These are phyloP conservation scores for Trichodelitschia bisporula DNA, from an alignment of 495 filamentous ascomycete genomes.

Conservation along the genomic window DNA sequence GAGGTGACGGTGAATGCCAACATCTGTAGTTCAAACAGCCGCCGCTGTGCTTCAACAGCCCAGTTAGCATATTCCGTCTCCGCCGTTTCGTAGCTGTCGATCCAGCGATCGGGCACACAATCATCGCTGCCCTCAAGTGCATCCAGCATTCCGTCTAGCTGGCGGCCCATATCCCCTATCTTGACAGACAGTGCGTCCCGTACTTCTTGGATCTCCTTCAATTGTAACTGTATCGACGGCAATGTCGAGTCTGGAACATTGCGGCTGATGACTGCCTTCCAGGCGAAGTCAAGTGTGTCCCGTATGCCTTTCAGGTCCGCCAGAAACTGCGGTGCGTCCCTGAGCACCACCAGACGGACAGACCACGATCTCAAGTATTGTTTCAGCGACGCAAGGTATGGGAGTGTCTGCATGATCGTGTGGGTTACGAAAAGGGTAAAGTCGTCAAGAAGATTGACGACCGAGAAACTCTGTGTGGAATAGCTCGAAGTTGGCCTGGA, in stretches of 20 bases:
- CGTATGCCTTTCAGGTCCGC: slow-evolving; percentile 24
- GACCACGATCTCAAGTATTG: slow-evolving; percentile 50
- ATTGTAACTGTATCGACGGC: no score
- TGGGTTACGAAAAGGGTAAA: slow-evolving; percentile 75
- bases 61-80: slow-evolving; percentile 64
- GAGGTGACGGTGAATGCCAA: slow-evolving; percentile 1
- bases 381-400: slow-evolving; percentile 48
- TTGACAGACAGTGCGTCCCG: slow-evolving; percentile 37
- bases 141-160: slow-evolving; percentile 67
- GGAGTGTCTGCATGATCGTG: slow-evolving; percentile 64
- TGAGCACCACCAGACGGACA: slow-evolving; percentile 46
- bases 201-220: slow-evolving; percentile 30
- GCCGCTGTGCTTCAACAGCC: slow-evolving; percentile 23
- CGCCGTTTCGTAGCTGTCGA: slow-evolving; percentile 56
- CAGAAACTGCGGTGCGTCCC: slow-evolving; percentile 43
- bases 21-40: slow-evolving; percentile 15
- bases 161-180: slow-evolving; percentile 40
- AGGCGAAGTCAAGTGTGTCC: slow-evolving; percentile 3
- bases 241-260: no score
- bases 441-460: slow-evolving; percentile 42
- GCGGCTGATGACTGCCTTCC: slow-evolving; percentile 3
- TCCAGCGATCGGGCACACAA: slow-evolving; percentile 64
- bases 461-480: slow-evolving; percentile 16
- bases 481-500: slow-evolving; percentile 25
- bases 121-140: slow-evolving; percentile 60